These are phyloP conservation scores for Cordyceps fumosorosea DNA, from an alignment of 2,329 filamentous ascomycete species.

Conservation along the genomic window DNA sequence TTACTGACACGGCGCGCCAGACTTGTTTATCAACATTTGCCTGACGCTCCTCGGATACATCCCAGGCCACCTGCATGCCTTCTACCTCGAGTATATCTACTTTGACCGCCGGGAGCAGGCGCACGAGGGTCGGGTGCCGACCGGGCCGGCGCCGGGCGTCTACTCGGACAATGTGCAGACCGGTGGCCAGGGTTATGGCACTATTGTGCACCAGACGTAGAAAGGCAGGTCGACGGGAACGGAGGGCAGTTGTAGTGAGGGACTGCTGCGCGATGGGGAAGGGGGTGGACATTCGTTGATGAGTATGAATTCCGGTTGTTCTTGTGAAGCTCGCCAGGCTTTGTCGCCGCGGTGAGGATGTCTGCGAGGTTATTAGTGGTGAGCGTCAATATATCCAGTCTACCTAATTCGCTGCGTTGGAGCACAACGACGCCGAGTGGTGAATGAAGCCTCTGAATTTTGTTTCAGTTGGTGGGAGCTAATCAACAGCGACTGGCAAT, in stretches of 20 bases:
- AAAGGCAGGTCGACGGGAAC: not conserved
- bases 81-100: conserved; percentile 79
- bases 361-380: not conserved
- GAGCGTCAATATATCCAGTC: not conserved
- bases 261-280: too few relatives aligned
- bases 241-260: too few relatives aligned
- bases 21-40: conserved; percentile 61
- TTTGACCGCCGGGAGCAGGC: conserved; percentile 65
- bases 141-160: conserved; percentile 56
- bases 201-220: conserved; percentile 30
- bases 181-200: conserved; percentile 60
- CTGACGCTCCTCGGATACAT: conserved; percentile 65
- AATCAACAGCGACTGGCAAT: not conserved
- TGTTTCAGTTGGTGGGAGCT: too few relatives aligned
- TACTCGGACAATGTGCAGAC: conserved; percentile 68
- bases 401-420: not conserved
- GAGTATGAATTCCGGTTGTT: not conserved
- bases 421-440: too few relatives aligned
- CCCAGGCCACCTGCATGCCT: conserved; percentile 73
- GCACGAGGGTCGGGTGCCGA: conserved; percentile 47
- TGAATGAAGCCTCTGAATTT: too few relatives aligned
- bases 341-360: not conserved
- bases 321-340: not conserved
- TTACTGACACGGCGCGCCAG: conserved; percentile 25
- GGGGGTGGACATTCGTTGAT: too few relatives aligned